phyloP scores from a whole-genome alignment of 169 alveolate genomes.

The Eimeria tenella region DNA sequence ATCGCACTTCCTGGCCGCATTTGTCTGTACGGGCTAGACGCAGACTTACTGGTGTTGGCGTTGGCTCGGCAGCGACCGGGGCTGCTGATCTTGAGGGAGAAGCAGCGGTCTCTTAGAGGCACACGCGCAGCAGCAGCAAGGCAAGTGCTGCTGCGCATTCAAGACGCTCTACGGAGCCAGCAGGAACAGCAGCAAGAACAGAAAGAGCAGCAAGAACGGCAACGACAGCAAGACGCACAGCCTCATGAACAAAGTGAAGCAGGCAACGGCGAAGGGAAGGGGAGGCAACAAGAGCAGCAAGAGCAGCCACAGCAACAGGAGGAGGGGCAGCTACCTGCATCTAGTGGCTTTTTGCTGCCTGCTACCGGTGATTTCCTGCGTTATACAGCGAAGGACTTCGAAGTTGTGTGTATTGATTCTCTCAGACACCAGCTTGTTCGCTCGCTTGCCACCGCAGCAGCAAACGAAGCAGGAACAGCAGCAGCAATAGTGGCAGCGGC shows the following conservation, averaged over 20 bases:
- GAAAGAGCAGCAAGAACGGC: not conserved
- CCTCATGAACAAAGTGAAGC: not conserved
- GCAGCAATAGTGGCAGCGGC: slow-evolving; percentile 53
- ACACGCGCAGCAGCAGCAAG: slow-evolving; percentile 70
- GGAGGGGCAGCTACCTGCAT: slow-evolving; percentile 13
- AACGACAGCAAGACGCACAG: slow-evolving; percentile 3
- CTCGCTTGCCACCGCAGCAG: slow-evolving; percentile 4
- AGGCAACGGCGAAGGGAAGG: slow-evolving; percentile 27
- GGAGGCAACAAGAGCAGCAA: not conserved
- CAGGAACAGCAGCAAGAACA: slow-evolving; percentile 42
- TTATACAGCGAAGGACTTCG: slow-evolving; percentile 71
- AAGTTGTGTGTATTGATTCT: slow-evolving; percentile 68
- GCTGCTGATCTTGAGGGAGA: slow-evolving; percentile 96
- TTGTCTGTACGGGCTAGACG: slow-evolving; percentile 99
- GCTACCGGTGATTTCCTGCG: slow-evolving; percentile 48
- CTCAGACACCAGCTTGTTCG: slow-evolving; percentile 45
- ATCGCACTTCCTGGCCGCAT: slow-evolving; percentile 66
- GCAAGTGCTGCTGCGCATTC: slow-evolving; percentile 57
- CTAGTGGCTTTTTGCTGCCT: slow-evolving; percentile 26
- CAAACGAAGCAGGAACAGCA: slow-evolving; percentile 40
- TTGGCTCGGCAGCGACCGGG: slow-evolving; percentile 97
- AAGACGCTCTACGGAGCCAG: not conserved
- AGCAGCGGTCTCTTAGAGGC: slow-evolving; percentile 23
- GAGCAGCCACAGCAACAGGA: not conserved
- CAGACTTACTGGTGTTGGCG: slow-evolving; percentile 98